Percentiles rank a stretch among this genome's conserved stretches.
phyloP scores from a whole-genome alignment of 2,329 filamentous ascomycete species.

The Lachnum nothofagi region DNA sequence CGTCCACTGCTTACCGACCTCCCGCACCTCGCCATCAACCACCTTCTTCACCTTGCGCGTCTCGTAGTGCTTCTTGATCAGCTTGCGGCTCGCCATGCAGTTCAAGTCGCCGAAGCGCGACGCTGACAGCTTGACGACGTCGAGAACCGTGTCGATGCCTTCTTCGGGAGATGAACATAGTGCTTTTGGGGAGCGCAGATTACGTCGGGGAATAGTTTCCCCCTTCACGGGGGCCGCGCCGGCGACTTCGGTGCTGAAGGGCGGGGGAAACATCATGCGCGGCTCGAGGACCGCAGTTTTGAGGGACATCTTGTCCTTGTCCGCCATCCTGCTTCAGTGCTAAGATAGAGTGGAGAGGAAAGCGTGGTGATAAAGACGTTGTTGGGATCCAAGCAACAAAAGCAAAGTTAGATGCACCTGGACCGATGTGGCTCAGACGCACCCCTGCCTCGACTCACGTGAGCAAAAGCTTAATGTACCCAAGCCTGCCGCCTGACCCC shows the following conservation, averaged over 20 bases:
- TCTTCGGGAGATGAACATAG: conserved; percentile 41
- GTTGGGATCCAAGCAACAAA: background rate
- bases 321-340: too few relatives aligned
- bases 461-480: background rate
- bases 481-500: background rate
- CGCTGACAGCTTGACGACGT: conserved; percentile 64
- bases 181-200: conserved; percentile 49
- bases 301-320: conserved; percentile 15
- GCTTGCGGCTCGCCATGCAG: conserved; percentile 61
- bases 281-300: conserved; percentile 17
- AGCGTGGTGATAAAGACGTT: background rate
- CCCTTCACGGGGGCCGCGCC: conserved; percentile 52
- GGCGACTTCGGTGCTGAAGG: conserved; percentile 57
- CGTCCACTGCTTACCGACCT: conserved; percentile 80
- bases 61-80: conserved; percentile 71
- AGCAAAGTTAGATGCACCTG: background rate
- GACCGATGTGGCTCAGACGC: background rate
- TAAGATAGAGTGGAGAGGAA: background rate
- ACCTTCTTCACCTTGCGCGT: conserved; percentile 85
- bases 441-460: background rate
- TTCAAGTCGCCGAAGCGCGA: conserved; percentile 57
- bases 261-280: conserved; percentile 38
- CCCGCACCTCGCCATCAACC: conserved; percentile 68
- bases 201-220: conserved; percentile 61
- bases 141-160: conserved; percentile 50